phyloP scores from a whole-genome alignment of 441 rosid species.

The Pelargonium exstipulatum region DNA sequence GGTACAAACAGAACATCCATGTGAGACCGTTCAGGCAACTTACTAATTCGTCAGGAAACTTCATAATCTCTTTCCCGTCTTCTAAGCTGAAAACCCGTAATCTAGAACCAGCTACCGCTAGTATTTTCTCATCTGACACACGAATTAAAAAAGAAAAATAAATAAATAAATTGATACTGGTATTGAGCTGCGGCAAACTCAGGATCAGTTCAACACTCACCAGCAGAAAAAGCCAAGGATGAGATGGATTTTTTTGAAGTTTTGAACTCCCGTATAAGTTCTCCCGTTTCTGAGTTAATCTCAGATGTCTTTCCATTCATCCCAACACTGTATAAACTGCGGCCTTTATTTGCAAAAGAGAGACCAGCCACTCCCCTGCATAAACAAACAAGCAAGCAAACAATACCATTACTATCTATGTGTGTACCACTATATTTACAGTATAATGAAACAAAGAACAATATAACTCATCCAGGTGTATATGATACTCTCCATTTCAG shows the following conservation, averaged over 20 bases:
- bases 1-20: neutral
- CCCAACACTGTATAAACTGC: conserved; percentile 30
- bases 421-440: neutral
- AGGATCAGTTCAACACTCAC: conserved; percentile 19
- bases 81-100: conserved; percentile 28
- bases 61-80: conserved; percentile 37
- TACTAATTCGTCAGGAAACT: conserved; percentile 33
- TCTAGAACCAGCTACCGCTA: conserved; percentile 28
- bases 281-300: conserved; percentile 37
- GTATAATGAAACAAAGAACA: neutral
- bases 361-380: conserved; percentile 41
- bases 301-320: conserved; percentile 30
- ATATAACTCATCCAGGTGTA: neutral
- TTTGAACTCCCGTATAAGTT: conserved; percentile 29
- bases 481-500: neutral
- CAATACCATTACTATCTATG: neutral
- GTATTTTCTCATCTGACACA: conserved; percentile 33
- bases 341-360: conserved; percentile 34
- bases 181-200: conserved; percentile 1
- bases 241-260: conserved; percentile 35
- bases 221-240: conserved; percentile 32
- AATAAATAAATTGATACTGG: neutral
- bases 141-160: neutral
- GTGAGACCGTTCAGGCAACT: conserved; percentile 15
- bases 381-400: neutral